Evolutionary conservation across 208 protist genomes (phyloP), one percentile per base, ranked within the genome.

Genomic region (Dictyostelium gargantuum): DNA sequence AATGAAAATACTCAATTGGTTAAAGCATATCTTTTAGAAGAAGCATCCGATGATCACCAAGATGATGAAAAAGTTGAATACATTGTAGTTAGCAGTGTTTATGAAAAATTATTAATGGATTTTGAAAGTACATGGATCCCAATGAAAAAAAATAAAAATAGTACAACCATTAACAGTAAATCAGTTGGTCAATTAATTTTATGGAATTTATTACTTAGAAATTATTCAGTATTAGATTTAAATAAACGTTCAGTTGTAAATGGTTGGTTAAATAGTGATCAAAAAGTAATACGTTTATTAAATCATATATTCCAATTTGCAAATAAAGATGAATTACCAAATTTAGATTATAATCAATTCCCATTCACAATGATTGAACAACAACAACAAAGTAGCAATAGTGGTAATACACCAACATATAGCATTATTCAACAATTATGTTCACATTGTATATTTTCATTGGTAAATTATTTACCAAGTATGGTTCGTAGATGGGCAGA

Each of bases 151-250:
- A n/a, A 32, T 42, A 85, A 58, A 26, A 26, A 52, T 38, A 40
- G 23, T 23, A 26, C 9, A 44, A 17, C 19, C 1, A 23, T 70
- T 23, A 70, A 70, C 40, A 42, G 13, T 23, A 70, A 54, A 32
- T 56, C 19, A 32, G 21, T 85, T 23, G 80, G 80, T 38, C n/a
- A 58, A 42, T 56, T 77, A 48, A 77, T 86, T 26, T 17, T 44
- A 23, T 86, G 81, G 81, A 68, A 86, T 76, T 50, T 86, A 50
- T n/a, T 86, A 48, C 40, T 86, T 8, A 58, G 38, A n/a, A 75
- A 86, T 63, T 86, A 86, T 86, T 42, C 61, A n/a, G 46, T 38
- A 6, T 32, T 61, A n/a, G 81, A 86, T 40, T 50, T 86, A 58
- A 50, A 29, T 10, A 86, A 44, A 48, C 75, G 54, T 48, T 56